These are phyloP conservation scores for Thamnidium elegans DNA, from an alignment of 192 early-diverging fungal species.

Conservation along the genomic window DNA sequence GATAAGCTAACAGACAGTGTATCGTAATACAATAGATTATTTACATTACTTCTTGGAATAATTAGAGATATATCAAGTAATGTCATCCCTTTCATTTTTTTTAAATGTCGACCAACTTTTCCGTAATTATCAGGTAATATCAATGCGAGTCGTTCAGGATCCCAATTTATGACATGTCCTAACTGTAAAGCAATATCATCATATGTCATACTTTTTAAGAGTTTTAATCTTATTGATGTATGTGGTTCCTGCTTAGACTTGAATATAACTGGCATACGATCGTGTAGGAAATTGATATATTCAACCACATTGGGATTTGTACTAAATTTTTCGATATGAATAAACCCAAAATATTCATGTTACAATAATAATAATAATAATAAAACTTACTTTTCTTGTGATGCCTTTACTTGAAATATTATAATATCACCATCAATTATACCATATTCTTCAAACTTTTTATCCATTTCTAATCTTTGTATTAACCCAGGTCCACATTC, in stretches of 20 bases:
- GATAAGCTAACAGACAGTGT: slow-evolving; percentile 72
- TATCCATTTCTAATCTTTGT: slow-evolving; percentile 62
- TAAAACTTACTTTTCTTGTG: slow-evolving; percentile 24
- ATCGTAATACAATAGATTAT: slow-evolving; percentile 70
- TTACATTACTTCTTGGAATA: not conserved
- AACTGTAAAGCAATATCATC: slow-evolving; percentile 62
- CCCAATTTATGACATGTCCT: slow-evolving; percentile 53
- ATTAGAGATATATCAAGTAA: not conserved
- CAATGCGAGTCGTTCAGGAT: slow-evolving; percentile 66
- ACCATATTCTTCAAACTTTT: slow-evolving; percentile 69
- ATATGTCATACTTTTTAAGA: slow-evolving; percentile 63
- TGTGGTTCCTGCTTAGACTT: slow-evolving; percentile 42
- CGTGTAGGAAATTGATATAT: slow-evolving; percentile 74
- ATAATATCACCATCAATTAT: slow-evolving; percentile 95
- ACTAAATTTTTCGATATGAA: slow-evolving; percentile 26
- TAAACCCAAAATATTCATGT: not conserved
- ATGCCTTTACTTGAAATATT: slow-evolving; percentile 65
- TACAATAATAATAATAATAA: not conserved
- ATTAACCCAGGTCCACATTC: slow-evolving; percentile 93
- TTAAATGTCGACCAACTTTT: not conserved
- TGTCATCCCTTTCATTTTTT: not conserved
- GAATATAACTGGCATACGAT: slow-evolving; percentile 71
- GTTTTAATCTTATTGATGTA: slow-evolving; percentile 21
- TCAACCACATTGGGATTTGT: slow-evolving; percentile 44
- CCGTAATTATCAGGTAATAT: not conserved